These are phyloP conservation scores for Dactylellina sp. DNA, from an alignment of 2,329 filamentous ascomycete species.

Conservation along the genomic window DNA sequence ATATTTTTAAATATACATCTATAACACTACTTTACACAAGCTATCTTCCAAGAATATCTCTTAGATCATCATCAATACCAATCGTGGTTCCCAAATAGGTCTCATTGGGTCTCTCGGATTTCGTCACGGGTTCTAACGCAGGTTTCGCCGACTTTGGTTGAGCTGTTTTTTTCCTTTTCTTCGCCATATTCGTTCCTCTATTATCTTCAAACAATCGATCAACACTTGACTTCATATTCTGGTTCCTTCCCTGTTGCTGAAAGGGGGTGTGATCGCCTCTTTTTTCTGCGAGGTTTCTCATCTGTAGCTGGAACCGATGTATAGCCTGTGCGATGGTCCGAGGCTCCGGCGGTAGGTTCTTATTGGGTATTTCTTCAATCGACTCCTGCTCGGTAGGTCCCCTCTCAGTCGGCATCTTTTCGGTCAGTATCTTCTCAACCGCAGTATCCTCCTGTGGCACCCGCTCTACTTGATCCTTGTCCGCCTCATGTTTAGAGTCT, in stretches of 20 bases:
- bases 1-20: neutral
- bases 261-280: neutral
- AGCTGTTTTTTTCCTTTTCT: neutral
- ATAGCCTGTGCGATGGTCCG: neutral
- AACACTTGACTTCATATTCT: neutral
- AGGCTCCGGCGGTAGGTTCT: neutral
- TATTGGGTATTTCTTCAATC: too few relatives aligned
- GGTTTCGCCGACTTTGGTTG: neutral
- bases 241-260: neutral
- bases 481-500: neutral
- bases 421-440: neutral
- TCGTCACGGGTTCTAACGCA: neutral
- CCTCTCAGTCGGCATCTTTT: neutral
- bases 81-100: neutral
- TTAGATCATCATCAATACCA: slow-evolving; percentile 21
- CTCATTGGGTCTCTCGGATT: neutral
- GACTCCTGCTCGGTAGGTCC: neutral
- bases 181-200: neutral
- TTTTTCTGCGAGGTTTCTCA: neutral
- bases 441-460: neutral
- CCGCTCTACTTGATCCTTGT: neutral
- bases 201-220: slow-evolving; percentile 10
- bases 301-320: neutral
- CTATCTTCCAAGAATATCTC: neutral
- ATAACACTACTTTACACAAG: slow-evolving; percentile 26